Evolutionary conservation across 1,284 basidiomycete genomes (phyloP), one percentile per base, ranked within the genome.

Genomic region (Ceratobasidium sp.): DNA sequence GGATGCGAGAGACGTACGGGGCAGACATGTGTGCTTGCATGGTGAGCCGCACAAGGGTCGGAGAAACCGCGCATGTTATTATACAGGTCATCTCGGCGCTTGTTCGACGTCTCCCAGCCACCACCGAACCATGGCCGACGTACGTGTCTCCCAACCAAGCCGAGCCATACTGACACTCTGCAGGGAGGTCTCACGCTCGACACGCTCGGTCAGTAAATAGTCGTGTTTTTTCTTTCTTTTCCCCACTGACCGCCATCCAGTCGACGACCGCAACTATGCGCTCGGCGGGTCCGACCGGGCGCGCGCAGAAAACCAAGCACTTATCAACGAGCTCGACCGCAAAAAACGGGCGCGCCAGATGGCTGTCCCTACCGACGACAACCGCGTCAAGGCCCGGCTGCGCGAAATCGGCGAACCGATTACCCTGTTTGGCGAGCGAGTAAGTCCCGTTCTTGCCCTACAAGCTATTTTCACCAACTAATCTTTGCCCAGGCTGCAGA

Each of bases 331-430:
- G 81, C 87, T 98, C n/a, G 95, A 97, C 80, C 87, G 94, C 76
- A 97, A 95, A 85, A 97, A 96, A 84, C 90, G 93, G 78, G 92
- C 96, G n/a, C 87, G 97, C 74, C 91, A 85, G 73, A 88, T 98
- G 82, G 96, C 96, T 14, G 94, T 99, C 3, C 97, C 97, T 4
- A 99, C 97, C 8, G 96, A 98, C 80, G 97, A 99, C 81, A 90
- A 87, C 77, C 91, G 92, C 75, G 97, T 99, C 76, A 92, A 92
- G 78, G 89, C 91, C 52, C 86, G 93, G 71, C 84, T 99, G 74
- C 86, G 97, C 72, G 93, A 97, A 80, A 91, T 97, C 75, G 95
- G 93, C 34, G 94, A 99, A 80, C 97, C 97, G 39, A 95, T 98
- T 76, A 98, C 96, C 5, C 85, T 98, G 41, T 99, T 99, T 77